Evolutionary conservation across 768 basidiomycete genomes (phyloP), one percentile per base, ranked within the genome.

Genomic region (Macrolepiota fuliginosa): DNA sequence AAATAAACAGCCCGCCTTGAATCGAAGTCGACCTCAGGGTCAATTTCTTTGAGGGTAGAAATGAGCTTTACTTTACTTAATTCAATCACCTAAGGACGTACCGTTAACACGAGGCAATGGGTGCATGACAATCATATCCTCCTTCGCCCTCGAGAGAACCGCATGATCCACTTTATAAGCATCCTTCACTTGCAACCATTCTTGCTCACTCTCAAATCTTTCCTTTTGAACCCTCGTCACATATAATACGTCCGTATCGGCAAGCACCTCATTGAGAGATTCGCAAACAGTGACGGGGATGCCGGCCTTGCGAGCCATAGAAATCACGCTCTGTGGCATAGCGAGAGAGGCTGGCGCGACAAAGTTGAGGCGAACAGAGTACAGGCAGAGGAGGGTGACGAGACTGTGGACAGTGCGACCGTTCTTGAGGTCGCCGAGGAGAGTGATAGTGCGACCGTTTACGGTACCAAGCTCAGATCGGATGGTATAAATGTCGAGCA

Each of bases 81-180:
- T n/a, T 12, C 6, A 32, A 36, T 19, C 58, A 36, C 6, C 22
- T n/a, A 19, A 13, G 52, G 36, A 62, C 85, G 65, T 65, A 88
- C 92, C 92, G 62, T 92, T 94, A 54, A 96, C 87, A 69, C 97
- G 77, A 13, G 97, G 97, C 22, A 99, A 80, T n/a, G 97, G 97
- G 74, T 99, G 97, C 95, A 99, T 96, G 65, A 98, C 94, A 62
- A 98, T 98, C 88, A 97, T 94, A 56, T 95, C 92, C 65, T 93
- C 90, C 78, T 98, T 98, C 10, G 97, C 96, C 46, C 91, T 82
- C 4, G 94, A 87, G 27, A 99, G 81, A 35, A 98, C 86, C 11
- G 96, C 92, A 70, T 98, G 97, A 74, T 98, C 94, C 58, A 99
- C 86, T 36, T 94, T 81, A 72, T 96, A 98, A 15, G 89, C 85